These are phyloP conservation scores for Cyberlindnera saturnus DNA, from an alignment of 805 yeast genomes.

Conservation along the genomic window DNA sequence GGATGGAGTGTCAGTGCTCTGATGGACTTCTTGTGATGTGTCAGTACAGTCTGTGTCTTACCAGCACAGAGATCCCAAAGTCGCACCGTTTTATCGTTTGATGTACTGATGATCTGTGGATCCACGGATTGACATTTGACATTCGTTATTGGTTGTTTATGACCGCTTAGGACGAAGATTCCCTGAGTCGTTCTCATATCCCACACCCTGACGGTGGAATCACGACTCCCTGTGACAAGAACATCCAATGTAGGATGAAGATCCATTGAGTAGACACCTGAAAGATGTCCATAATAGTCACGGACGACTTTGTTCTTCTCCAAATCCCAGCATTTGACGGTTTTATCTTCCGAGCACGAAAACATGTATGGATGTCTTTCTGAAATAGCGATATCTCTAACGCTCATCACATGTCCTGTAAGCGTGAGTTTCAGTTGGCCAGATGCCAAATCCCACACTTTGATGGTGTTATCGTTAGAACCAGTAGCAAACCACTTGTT, in stretches of 20 bases:
- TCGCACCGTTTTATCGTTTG: constrained; percentile 78
- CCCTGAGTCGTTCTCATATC: constrained; percentile 79
- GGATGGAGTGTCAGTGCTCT: constrained; percentile 70
- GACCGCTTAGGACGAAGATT: constrained; percentile 77
- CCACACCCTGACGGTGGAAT: constrained; percentile 85
- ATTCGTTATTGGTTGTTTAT: constrained; percentile 65
- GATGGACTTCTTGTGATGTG: constrained; percentile 81
- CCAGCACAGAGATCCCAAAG: constrained; percentile 91
- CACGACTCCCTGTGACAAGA: constrained; percentile 84
- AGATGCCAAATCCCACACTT: constrained; percentile 83
- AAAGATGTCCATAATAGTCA: constrained; percentile 90
- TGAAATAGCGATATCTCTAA: constrained; percentile 70
- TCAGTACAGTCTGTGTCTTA: constrained; percentile 59
- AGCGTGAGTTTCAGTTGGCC: constrained; percentile 67
- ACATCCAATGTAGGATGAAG: constrained; percentile 85
- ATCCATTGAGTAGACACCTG: constrained; percentile 80
- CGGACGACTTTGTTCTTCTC: constrained; percentile 77
- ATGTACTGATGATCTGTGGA: constrained; percentile 80
- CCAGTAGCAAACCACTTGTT: constrained; percentile 93
- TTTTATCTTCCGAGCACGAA: constrained; percentile 88
- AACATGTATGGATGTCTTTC: constrained; percentile 80
- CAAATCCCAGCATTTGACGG: constrained; percentile 93
- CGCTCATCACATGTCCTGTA: constrained; percentile 89
- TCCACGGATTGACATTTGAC: constrained; percentile 64
- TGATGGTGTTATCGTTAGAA: constrained; percentile 80